phyloP scores from a whole-genome alignment of 768 basidiomycete species.

The Sporobolomyces phaffii region DNA sequence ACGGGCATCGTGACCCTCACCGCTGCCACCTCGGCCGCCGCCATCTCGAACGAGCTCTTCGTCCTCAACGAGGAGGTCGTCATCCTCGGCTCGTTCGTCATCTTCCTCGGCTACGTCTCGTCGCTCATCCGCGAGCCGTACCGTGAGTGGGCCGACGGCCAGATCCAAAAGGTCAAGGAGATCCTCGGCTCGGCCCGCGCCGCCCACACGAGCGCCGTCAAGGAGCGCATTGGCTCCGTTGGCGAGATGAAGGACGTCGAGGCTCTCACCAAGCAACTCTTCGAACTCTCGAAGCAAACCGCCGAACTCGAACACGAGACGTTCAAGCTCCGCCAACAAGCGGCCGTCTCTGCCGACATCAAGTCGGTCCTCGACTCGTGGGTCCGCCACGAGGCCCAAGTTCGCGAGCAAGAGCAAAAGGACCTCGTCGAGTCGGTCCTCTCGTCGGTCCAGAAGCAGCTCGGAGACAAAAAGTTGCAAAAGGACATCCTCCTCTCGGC shows the following conservation, averaged over 20 bases:
- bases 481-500: constrained; percentile 72
- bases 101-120: constrained; percentile 39
- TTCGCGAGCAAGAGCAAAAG: constrained; percentile 91
- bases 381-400: constrained; percentile 95
- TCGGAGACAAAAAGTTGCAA: constrained; percentile 84
- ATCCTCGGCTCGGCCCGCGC: constrained; percentile 74
- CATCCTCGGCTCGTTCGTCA: constrained; percentile 60
- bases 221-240: constrained; percentile 84
- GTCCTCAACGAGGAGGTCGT: constrained; percentile 96
- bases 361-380: constrained; percentile 94
- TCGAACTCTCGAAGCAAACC: constrained; percentile 91
- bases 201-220: constrained; percentile 87
- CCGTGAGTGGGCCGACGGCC: constrained; percentile 80
- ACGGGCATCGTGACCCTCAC: constrained; percentile 80
- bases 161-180: constrained; percentile 74
- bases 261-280: constrained; percentile 79
- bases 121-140: constrained; percentile 72
- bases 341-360: constrained; percentile 75
- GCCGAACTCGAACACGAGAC: constrained; percentile 80
- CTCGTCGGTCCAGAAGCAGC: constrained; percentile 71
- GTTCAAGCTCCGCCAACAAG: constrained; percentile 85
- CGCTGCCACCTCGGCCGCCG: constrained; percentile 48
- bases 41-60: constrained; percentile 63
- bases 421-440: constrained; percentile 83
- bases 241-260: constrained; percentile 94